Percentiles rank a stretch among this genome's conserved stretches.
Evolutionary conservation across 1,139 yeast species (phyloP).

Genomic region (Kurtzmaniella quercitrusa): DNA sequence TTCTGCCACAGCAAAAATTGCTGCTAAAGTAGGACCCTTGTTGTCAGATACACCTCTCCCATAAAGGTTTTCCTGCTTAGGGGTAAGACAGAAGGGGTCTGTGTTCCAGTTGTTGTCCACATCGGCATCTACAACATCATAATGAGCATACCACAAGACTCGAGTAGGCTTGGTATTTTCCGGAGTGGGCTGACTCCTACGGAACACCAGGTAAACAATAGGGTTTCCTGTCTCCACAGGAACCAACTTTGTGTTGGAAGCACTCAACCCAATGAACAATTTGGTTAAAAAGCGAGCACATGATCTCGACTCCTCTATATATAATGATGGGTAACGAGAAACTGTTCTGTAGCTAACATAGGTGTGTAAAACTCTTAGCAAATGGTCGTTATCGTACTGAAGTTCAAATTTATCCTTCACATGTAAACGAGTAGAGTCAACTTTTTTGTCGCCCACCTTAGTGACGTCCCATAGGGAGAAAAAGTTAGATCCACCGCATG

Average conservation of each 20-base stretch:
- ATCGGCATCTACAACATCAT: constrained; percentile 76
- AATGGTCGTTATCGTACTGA: constrained; percentile 45
- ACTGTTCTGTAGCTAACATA: constrained; percentile 73
- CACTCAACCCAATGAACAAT: constrained; percentile 68
- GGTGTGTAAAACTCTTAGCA: constrained; percentile 58
- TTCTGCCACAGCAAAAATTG: constrained; percentile 83
- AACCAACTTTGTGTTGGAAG: constrained; percentile 57
- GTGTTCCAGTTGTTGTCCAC: constrained; percentile 63
- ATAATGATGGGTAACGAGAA: constrained; percentile 62
- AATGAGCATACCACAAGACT: constrained; percentile 90
- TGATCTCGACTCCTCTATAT: constrained; percentile 74
- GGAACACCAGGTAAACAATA: constrained; percentile 70
- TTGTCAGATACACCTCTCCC: constrained; percentile 95
- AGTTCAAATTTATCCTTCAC: constrained; percentile 1
- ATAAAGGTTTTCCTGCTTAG: constrained; percentile 79
- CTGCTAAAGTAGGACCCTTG: constrained; percentile 91
- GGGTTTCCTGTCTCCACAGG: constrained; percentile 81
- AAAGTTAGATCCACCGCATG: constrained; percentile 37
- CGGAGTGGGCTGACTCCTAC: constrained; percentile 25
- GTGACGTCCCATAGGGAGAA: constrained; percentile 36
- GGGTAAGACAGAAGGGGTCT: constrained; percentile 71
- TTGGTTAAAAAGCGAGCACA: constrained; percentile 77
- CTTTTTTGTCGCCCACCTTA: constrained; percentile 12
- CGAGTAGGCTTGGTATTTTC: constrained; percentile 20
- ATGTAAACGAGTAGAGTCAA: background rate